Conservation (phyloP, 495 filamentous ascomycete genomes). For the Pseudomonodictys pantanalensis region DNA sequence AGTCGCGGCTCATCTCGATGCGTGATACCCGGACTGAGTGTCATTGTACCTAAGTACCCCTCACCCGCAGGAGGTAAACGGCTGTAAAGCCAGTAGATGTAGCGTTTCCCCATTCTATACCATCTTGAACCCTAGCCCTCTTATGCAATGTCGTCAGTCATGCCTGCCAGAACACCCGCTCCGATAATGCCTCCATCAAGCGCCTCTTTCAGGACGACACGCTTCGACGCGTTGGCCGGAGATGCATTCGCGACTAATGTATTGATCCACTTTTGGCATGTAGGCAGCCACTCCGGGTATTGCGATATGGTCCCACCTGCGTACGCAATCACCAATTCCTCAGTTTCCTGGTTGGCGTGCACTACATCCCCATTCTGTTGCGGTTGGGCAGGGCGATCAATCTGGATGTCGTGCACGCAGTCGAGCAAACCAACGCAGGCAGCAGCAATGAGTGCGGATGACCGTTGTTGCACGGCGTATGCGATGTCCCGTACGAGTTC, state of each 20-base stretch:
- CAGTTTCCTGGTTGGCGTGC: conserved; percentile 13
- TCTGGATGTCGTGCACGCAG: conserved; percentile 62
- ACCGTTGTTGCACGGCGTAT: conserved; percentile 62
- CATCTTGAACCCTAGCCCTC: background rate
- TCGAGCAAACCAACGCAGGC: conserved; percentile 66
- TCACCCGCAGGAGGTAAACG: no score
- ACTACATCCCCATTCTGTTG: conserved; percentile 9
- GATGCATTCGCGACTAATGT: conserved; percentile 59
- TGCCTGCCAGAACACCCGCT: conserved; percentile 71
- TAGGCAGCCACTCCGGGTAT: conserved; percentile 68
- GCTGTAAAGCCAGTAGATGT: no score
- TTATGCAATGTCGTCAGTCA: conserved; percentile 31
- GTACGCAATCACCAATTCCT: conserved; percentile 72
- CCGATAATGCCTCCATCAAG: conserved; percentile 75
- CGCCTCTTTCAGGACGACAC: conserved; percentile 64
- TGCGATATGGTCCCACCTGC: conserved; percentile 76
- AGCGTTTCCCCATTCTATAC: background rate
- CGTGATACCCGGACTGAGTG: no score
- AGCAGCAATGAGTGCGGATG: conserved; percentile 69
- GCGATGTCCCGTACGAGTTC: conserved; percentile 59
- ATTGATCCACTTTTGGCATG: conserved; percentile 66
- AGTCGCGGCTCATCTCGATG: no score
- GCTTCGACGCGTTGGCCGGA: conserved; percentile 52
- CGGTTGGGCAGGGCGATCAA: conserved; percentile 3
- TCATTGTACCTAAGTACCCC: no score